These are phyloP conservation scores for Xylaria castorea DNA, from an alignment of 495 filamentous ascomycete genomes.

Conservation along the genomic window DNA sequence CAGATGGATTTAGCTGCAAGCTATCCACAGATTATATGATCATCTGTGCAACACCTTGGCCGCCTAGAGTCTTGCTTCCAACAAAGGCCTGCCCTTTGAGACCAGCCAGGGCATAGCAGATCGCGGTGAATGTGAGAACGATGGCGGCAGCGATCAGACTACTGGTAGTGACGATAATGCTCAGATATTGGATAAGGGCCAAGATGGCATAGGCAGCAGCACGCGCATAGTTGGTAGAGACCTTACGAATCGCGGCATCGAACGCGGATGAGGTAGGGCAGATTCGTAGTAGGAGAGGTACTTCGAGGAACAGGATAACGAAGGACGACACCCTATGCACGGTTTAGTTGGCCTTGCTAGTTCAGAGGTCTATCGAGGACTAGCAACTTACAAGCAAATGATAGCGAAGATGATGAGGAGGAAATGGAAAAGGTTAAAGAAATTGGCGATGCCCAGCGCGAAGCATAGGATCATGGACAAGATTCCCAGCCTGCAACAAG, in stretches of 20 bases:
- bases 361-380: not conserved
- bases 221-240: constrained; percentile 97
- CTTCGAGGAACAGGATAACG: constrained; percentile 94
- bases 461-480: constrained; percentile 94
- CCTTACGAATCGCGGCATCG: constrained; percentile 86
- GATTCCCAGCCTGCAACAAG: constrained; percentile 81
- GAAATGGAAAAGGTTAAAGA: constrained; percentile 66
- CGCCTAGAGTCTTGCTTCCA: constrained; percentile 95
- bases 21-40: constrained; percentile 71
- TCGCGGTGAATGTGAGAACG: constrained; percentile 73
- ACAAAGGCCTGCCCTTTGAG: constrained; percentile 93
- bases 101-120: constrained; percentile 85
- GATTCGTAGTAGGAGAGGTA: constrained; percentile 95
- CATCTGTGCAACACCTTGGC: constrained; percentile 96
- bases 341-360: constrained; percentile 28
- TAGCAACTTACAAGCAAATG: constrained; percentile 76
- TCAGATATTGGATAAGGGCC: constrained; percentile 83
- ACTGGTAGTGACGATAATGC: constrained; percentile 64
- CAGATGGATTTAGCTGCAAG: constrained; percentile 7
- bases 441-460: constrained; percentile 91
- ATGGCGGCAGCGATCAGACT: constrained; percentile 88
- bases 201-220: constrained; percentile 86
- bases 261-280: constrained; percentile 93
- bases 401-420: constrained; percentile 75
- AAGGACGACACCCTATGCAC: constrained; percentile 72